phyloP scores from a whole-genome alignment of 805 yeast genomes.

The Torulaspora franciscae region DNA sequence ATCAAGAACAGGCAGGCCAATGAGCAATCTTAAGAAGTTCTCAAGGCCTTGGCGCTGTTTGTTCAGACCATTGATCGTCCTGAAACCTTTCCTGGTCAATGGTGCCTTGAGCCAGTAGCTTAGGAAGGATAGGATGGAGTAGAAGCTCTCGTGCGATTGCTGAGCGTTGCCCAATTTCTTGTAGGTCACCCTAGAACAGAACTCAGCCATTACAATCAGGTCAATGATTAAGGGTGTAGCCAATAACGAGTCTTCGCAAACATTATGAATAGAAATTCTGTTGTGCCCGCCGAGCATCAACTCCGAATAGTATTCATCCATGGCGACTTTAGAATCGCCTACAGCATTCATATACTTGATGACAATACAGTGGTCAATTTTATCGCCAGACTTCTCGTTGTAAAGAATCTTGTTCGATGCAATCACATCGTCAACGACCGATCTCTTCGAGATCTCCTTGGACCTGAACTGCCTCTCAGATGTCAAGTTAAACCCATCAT shows the following conservation, averaged over 20 bases:
- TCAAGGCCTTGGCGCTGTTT: slow-evolving; percentile 92
- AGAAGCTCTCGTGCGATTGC: slow-evolving; percentile 56
- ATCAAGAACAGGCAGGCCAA: slow-evolving; percentile 84
- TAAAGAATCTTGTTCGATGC: slow-evolving; percentile 80
- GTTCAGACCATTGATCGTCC: slow-evolving; percentile 88
- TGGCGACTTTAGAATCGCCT: slow-evolving; percentile 94
- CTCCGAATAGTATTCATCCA: slow-evolving; percentile 97
- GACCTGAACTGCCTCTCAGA: slow-evolving; percentile 93
- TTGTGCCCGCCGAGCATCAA: slow-evolving; percentile 97
- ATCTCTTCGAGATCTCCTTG: slow-evolving; percentile 88
- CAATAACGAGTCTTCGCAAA: slow-evolving; percentile 90
- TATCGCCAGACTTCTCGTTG: slow-evolving; percentile 70
- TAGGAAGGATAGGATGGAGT: slow-evolving; percentile 80
- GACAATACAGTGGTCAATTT: slow-evolving; percentile 90
- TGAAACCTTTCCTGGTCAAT: slow-evolving; percentile 81
- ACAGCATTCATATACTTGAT: slow-evolving; percentile 92
- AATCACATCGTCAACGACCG: slow-evolving; percentile 92
- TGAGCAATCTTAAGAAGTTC: slow-evolving; percentile 80
- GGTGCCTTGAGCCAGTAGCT: slow-evolving; percentile 98
- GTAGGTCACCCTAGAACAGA: slow-evolving; percentile 80
- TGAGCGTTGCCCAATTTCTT: slow-evolving; percentile 46
- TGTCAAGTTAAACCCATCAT: slow-evolving; percentile 87
- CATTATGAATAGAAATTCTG: slow-evolving; percentile 88
- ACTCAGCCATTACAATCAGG: slow-evolving; percentile 83
- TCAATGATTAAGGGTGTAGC: slow-evolving; percentile 95